Evolutionary conservation across 257 asterid species (phyloP), one percentile per base, ranked within the genome.

Genomic region (Solanum clarkiae): DNA sequence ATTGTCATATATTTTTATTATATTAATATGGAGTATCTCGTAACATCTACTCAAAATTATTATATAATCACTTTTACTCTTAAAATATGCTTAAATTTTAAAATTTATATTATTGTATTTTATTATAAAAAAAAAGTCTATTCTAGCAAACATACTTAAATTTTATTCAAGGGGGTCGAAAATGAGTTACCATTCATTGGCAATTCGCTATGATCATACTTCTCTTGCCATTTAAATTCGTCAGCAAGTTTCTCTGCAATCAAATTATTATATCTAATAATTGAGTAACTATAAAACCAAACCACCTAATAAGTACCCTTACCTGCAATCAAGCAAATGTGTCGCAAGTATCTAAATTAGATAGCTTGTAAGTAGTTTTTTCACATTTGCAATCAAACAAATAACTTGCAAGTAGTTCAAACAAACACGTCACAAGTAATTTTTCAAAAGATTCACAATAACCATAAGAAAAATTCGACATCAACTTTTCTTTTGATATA

Each of bases 181-280:
- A 88, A 89, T 88, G 88, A 87, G 83, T 89, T 86, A 82, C 79
- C 62, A 14, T 65, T 63, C 59, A 60, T 51, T 66, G 83, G 71
- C 59, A 80, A 49, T 68, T 55, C 85, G 74, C 54, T 84, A 77
- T 84, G 68, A 77, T 85, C 87, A 62, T 87, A 26, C 51, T 87
- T 81, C 20, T 42, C 72, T 4, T 83, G 44, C 9, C 85, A 7
- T 68, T 20, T 29, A 29, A 59, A 84, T 75, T 84, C 65, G 84
- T 87, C 62, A 6, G 49, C 54, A 53, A 53, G 62, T 79, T 53
- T 53, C 47, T 54, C 51, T 70, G 55, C 79, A 86, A 74, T 86
- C 88, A 32, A 32, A 32, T 32, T 32, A 32, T 1, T 32, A 32
- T 32, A 32, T 32, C 3, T 32, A 32, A 32, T 1, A 32, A 32